phyloP scores from a whole-genome alignment of 768 basidiomycete species.

The Thelephora ganbajun region DNA sequence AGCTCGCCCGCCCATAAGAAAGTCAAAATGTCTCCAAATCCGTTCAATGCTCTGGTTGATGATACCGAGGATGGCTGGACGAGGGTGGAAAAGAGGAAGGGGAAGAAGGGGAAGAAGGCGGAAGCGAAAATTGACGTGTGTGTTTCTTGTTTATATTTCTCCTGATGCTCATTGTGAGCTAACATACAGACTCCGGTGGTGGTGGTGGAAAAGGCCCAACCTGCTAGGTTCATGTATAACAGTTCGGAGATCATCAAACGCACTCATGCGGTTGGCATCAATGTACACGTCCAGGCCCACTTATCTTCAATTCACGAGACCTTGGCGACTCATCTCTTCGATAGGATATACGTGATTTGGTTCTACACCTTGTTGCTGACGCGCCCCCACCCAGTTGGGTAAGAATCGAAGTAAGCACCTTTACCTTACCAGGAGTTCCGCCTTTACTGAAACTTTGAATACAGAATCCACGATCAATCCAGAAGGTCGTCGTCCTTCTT shows the following conservation, averaged over 20 bases:
- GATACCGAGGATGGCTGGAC: conserved; percentile 37
- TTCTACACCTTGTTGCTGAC: conserved; percentile 71
- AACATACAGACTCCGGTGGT: conserved; percentile 7
- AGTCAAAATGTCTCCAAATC: conserved; percentile 15
- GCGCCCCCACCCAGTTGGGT: conserved; percentile 83
- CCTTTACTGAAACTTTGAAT: not conserved
- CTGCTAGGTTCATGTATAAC: conserved; percentile 71
- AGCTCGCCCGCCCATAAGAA: conserved; percentile 24
- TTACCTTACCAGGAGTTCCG: not conserved
- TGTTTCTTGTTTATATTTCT: conserved; percentile 13
- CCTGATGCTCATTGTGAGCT: conserved; percentile 3
- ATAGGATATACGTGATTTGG: conserved; percentile 81
- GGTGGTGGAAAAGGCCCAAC: conserved; percentile 26
- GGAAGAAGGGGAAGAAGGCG: conserved; percentile 49
- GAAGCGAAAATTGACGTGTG: conserved; percentile 51
- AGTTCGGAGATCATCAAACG: conserved; percentile 62
- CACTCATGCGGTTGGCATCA: conserved; percentile 65
- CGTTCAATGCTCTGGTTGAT: not conserved
- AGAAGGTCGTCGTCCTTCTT: conserved; percentile 67
- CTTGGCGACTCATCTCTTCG: not conserved
- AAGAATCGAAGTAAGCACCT: conserved; percentile 50
- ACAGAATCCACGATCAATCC: conserved; percentile 61
- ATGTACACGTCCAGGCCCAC: conserved; percentile 33
- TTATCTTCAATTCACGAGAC: not conserved
- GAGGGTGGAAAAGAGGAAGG: conserved; percentile 58